phyloP scores from a whole-genome alignment of 352 stramenopile genomes.

The Globisporangium alternatum region DNA sequence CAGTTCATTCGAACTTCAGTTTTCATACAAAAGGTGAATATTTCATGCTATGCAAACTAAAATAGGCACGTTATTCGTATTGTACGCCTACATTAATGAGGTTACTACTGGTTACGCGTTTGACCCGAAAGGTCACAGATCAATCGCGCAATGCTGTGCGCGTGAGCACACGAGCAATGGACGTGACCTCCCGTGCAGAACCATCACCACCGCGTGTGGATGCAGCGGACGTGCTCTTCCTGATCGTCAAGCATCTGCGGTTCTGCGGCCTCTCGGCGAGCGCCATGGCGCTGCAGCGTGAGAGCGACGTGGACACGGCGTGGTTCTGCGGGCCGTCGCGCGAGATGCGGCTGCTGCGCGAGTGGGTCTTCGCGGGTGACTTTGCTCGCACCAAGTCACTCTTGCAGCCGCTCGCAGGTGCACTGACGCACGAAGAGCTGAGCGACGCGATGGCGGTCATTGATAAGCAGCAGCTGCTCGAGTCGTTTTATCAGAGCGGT shows the following conservation, averaged over 20 bases:
- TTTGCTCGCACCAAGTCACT: conserved; percentile 33
- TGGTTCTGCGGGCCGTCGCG: conserved; percentile 53
- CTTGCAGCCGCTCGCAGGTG: conserved; percentile 31
- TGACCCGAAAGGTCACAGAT: conserved; percentile 1
- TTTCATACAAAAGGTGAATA: not conserved
- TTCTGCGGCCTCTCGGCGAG: conserved; percentile 30
- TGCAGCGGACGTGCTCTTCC: conserved; percentile 41
- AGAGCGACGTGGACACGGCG: conserved; percentile 50
- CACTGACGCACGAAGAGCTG: conserved; percentile 20
- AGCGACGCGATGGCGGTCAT: conserved; percentile 18
- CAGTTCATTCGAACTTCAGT: not conserved
- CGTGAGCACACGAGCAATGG: conserved; percentile 1
- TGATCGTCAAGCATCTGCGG: conserved; percentile 50
- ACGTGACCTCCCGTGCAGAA: not conserved
- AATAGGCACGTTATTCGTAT: too few relatives aligned
- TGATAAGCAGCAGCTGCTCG: conserved; percentile 38
- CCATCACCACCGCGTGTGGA: not conserved
- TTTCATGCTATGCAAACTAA: not conserved
- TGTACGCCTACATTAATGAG: not conserved
- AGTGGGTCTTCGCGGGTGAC: conserved; percentile 52
- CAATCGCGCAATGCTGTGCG: not conserved
- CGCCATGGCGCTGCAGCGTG: conserved; percentile 44
- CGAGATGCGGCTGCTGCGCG: conserved; percentile 48
- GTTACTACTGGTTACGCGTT: not conserved
- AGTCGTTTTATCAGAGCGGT: conserved; percentile 21